phyloP scores from a whole-genome alignment of 2,329 filamentous ascomycete species.

The Triangularia verruculosa region DNA sequence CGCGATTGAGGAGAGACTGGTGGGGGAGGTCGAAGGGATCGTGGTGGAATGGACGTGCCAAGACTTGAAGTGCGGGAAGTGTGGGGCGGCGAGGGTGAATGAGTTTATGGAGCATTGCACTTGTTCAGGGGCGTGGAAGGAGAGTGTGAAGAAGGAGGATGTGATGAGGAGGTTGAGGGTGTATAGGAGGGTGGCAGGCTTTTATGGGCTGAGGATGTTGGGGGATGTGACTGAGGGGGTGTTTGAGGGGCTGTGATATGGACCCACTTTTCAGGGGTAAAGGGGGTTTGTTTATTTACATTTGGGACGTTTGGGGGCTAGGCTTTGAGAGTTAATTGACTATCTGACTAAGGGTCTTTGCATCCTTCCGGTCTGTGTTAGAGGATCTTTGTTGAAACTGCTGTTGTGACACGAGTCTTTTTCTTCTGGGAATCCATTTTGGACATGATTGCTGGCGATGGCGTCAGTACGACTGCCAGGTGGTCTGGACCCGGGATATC shows the following conservation, averaged over 20 bases:
- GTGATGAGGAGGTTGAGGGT: slow-evolving; percentile 65
- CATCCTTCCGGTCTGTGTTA: too few species aligned
- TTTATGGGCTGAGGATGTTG: slow-evolving; percentile 80
- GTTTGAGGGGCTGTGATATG: slow-evolving; percentile 41
- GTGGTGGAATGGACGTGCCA: slow-evolving; percentile 82
- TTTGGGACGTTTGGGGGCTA: neutral
- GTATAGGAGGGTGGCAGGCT: slow-evolving; percentile 70
- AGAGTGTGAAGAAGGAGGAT: slow-evolving; percentile 65
- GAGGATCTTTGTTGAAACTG: too few species aligned
- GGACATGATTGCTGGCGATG: neutral
- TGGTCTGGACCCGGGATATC: neutral
- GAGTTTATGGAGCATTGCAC: slow-evolving; percentile 97
- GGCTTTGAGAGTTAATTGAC: neutral
- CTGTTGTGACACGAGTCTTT: neutral
- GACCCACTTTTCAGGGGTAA: neutral
- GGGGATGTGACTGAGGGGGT: slow-evolving; percentile 69
- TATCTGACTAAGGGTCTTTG: too few species aligned
- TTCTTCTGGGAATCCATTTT: neutral
- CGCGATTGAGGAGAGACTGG: slow-evolving; percentile 76
- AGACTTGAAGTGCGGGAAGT: slow-evolving; percentile 76
- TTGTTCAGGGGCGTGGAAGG: slow-evolving; percentile 83
- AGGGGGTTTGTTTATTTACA: neutral
- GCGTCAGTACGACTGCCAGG: neutral
- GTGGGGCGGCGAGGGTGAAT: slow-evolving; percentile 74
- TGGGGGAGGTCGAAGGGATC: slow-evolving; percentile 71